These are phyloP conservation scores for Beauveria varroae DNA, from an alignment of 2,329 filamentous ascomycete species.

Conservation along the genomic window DNA sequence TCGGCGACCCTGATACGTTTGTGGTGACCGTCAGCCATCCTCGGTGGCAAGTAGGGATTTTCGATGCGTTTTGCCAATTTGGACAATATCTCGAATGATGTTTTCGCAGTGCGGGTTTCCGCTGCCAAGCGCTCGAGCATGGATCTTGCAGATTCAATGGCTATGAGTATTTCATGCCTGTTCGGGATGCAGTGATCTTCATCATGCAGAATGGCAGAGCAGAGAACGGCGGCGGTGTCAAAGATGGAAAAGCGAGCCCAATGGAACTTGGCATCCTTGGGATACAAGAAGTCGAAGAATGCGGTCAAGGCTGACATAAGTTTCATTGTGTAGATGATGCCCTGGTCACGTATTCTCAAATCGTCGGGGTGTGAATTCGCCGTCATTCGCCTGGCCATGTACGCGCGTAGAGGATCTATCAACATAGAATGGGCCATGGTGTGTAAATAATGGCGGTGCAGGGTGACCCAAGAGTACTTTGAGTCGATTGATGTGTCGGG, in stretches of 20 bases:
- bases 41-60: neutral
- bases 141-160: slow-evolving; percentile 28
- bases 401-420: slow-evolving; percentile 37
- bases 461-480: slow-evolving; percentile 32
- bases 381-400: slow-evolving; percentile 31
- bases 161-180: slow-evolving; percentile 31
- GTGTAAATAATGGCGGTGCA: slow-evolving; percentile 39
- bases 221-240: slow-evolving; percentile 42
- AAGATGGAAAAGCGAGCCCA: slow-evolving; percentile 43
- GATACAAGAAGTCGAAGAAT: slow-evolving; percentile 12
- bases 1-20: slow-evolving; percentile 9
- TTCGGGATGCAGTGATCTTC: slow-evolving; percentile 30
- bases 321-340: slow-evolving; percentile 36
- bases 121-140: slow-evolving; percentile 26
- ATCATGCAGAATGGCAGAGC: slow-evolving; percentile 45
- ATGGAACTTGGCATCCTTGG: slow-evolving; percentile 37
- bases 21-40: slow-evolving; percentile 5
- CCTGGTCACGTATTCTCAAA: slow-evolving; percentile 30
- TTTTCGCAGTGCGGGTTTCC: slow-evolving; percentile 24
- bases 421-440: slow-evolving; percentile 37
- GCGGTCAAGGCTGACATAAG: slow-evolving; percentile 31
- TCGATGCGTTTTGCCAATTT: slow-evolving; percentile 20
- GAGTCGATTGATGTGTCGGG: slow-evolving; percentile 35
- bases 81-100: slow-evolving; percentile 25
- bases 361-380: slow-evolving; percentile 23